phyloP scores from a whole-genome alignment of 176 grass and related monocot species.

The Oryza australiensis region DNA sequence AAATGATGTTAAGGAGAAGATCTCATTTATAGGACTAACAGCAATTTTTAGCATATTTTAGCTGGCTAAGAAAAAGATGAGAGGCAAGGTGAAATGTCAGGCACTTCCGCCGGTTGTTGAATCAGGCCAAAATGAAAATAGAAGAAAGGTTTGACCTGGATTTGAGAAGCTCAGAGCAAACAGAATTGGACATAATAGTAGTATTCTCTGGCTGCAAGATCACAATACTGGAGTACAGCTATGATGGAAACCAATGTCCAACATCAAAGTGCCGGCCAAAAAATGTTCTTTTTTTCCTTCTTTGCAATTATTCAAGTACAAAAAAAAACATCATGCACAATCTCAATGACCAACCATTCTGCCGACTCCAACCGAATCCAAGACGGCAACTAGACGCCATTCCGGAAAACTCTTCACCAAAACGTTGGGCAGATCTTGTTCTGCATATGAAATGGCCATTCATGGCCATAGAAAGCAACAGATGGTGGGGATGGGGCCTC shows the following conservation, averaged over 20 bases:
- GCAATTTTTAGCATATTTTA: neutral
- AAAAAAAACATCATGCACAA: neutral
- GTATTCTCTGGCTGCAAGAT: constrained; percentile 7
- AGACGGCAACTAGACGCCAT: neutral
- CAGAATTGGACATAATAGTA: constrained; percentile 6
- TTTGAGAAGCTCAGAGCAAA: neutral
- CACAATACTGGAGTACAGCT: constrained; percentile 24
- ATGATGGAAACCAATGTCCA: neutral
- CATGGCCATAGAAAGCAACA: constrained; percentile 13
- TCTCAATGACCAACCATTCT: neutral
- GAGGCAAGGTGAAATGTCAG: neutral
- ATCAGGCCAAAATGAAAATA: neutral
- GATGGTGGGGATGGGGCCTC: neutral
- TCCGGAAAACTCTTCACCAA: neutral
- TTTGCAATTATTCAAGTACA: constrained; percentile 17
- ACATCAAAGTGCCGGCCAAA: neutral
- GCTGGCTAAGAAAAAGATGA: constrained; percentile 6
- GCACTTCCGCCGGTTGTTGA: neutral
- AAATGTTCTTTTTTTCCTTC: constrained; percentile 1
- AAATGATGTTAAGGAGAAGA: too few species aligned
- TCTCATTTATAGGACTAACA: neutral
- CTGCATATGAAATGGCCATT: constrained; percentile 14
- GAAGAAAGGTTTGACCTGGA: constrained; percentile 15
- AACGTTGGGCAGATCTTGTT: neutral
- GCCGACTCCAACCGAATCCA: neutral